These are phyloP conservation scores for Termitomyces sp. DNA, from an alignment of 768 basidiomycete genomes.

Conservation along the genomic window DNA sequence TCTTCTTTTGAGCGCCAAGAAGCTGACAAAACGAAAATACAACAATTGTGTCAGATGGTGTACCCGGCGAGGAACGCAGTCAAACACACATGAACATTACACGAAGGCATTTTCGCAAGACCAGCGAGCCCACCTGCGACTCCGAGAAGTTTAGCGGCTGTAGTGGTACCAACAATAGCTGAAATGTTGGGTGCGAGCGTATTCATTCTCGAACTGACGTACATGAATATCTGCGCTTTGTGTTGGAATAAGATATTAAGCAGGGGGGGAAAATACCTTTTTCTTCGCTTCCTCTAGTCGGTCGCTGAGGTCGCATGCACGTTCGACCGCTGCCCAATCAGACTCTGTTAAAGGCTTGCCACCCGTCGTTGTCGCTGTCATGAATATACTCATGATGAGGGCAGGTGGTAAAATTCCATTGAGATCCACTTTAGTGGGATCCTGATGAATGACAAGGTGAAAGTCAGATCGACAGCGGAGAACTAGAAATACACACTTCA, in stretches of 20 bases:
- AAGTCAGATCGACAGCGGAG: neutral
- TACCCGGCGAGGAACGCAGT: neutral
- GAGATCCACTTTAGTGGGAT: slow-evolving; percentile 83
- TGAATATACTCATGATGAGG: slow-evolving; percentile 91
- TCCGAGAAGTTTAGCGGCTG: slow-evolving; percentile 96
- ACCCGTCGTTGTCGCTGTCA: slow-evolving; percentile 89
- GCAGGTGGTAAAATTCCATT: slow-evolving; percentile 79
- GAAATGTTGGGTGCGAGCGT: slow-evolving; percentile 97
- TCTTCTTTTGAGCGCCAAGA: slow-evolving; percentile 90
- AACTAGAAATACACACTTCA: slow-evolving; percentile 40
- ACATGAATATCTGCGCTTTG: slow-evolving; percentile 80
- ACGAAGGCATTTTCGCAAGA: slow-evolving; percentile 90
- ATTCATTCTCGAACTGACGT: slow-evolving; percentile 99
- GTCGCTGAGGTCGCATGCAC: slow-evolving; percentile 86
- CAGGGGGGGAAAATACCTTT: slow-evolving; percentile 43
- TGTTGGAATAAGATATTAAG: slow-evolving; percentile 2
- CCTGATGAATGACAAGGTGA: slow-evolving; percentile 34
- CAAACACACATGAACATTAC: slow-evolving; percentile 83
- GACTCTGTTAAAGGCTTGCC: slow-evolving; percentile 65
- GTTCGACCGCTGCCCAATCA: slow-evolving; percentile 78
- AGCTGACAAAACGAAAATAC: slow-evolving; percentile 42
- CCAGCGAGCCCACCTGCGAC: slow-evolving; percentile 92
- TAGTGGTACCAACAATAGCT: slow-evolving; percentile 96
- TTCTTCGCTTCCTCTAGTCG: slow-evolving; percentile 85
- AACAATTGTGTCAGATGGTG: neutral